Conservation (phyloP, 805 yeast genomes). For the Ogataea pilisensis region DNA sequence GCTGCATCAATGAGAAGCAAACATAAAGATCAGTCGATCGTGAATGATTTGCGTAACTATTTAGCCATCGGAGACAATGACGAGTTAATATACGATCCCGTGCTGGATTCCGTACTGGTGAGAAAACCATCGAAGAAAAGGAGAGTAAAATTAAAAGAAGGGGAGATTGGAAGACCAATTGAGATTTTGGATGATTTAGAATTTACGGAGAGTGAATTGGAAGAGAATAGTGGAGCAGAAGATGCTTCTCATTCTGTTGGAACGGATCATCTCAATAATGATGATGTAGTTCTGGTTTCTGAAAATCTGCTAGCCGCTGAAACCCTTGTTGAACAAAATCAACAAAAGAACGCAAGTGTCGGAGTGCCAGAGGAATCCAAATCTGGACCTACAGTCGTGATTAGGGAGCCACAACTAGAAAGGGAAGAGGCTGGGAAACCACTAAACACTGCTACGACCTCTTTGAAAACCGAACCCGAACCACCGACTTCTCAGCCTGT, state of each 20-base stretch:
- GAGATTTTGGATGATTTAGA: constrained; percentile 1
- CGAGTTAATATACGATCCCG: not conserved
- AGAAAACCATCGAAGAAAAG: not conserved
- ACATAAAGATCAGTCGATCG: not conserved
- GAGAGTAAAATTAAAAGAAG: not conserved
- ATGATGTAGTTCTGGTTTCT: not conserved
- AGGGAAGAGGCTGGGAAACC: too few relatives aligned
- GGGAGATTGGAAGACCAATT: not conserved
- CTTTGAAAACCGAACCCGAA: too few relatives aligned
- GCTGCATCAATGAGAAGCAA: too few relatives aligned
- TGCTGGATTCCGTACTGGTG: not conserved
- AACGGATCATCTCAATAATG: too few relatives aligned
- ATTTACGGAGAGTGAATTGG: not conserved
- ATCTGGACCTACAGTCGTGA: too few relatives aligned
- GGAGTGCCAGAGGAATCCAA: too few relatives aligned
- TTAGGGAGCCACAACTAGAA: too few relatives aligned
- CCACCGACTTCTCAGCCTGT: too few relatives aligned
- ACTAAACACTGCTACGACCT: too few relatives aligned
- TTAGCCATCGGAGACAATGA: constrained; percentile 1
- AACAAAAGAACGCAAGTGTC: too few relatives aligned
- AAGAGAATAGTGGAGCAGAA: too few relatives aligned
- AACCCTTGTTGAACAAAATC: not conserved
- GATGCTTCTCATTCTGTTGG: too few relatives aligned
- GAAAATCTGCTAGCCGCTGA: not conserved
- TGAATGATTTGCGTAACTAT: constrained; percentile 9